Evolutionary conservation across 1,284 basidiomycete species (phyloP).

Genomic region (Volvariella volvacea): DNA sequence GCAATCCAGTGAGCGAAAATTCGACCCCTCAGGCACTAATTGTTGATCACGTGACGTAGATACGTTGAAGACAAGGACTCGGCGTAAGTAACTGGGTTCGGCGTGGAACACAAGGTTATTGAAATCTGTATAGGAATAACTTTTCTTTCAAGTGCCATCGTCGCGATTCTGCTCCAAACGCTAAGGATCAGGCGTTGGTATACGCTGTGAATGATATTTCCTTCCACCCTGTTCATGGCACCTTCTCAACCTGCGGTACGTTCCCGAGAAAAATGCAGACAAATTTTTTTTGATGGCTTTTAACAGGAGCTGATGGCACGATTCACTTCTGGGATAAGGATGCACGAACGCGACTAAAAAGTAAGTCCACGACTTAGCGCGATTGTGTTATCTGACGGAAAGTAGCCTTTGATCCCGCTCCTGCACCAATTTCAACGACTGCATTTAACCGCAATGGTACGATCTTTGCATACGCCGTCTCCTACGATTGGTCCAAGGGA

Average conservation of each 20-base stretch:
- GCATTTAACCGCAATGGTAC: conserved; percentile 81
- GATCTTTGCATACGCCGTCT: conserved; percentile 87
- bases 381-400: conserved; percentile 8
- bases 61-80: conserved; percentile 79
- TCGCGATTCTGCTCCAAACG: conserved; percentile 55
- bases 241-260: conserved; percentile 86
- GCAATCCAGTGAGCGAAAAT: conserved; percentile 81
- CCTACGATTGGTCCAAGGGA: conserved; percentile 89
- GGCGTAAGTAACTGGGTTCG: conserved; percentile 31
- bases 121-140: conserved; percentile 53
- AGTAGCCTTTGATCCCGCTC: conserved; percentile 63
- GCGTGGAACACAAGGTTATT: too few relatives aligned
- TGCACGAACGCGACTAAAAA: conserved; percentile 82
- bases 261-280: conserved; percentile 11
- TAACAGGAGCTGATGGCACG: conserved; percentile 66
- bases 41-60: conserved; percentile 28
- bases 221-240: conserved; percentile 91
- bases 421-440: conserved; percentile 65
- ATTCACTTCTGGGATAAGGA: conserved; percentile 91
- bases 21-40: not conserved
- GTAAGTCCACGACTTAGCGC: conserved; percentile 35
- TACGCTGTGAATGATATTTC: conserved; percentile 85
- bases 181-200: conserved; percentile 75
- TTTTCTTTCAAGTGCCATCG: conserved; percentile 98
- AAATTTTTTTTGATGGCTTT: conserved; percentile 3